These are phyloP conservation scores for Oropetium thomaeum DNA, from an alignment of 176 grass and related monocot species.

Conservation along the genomic window DNA sequence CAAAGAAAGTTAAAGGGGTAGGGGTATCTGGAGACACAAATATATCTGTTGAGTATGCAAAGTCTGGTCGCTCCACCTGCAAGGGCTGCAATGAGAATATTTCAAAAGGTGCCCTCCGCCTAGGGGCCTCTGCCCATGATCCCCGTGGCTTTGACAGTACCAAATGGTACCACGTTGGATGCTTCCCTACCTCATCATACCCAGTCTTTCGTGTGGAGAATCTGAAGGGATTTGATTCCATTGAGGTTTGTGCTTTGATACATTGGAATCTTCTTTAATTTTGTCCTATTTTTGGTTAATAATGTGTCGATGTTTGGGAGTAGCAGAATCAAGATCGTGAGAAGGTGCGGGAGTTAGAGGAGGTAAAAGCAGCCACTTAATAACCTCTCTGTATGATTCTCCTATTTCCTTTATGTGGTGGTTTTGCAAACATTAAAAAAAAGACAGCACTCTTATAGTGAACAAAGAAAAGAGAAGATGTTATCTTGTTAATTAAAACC, in stretches of 20 bases:
- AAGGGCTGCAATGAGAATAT: constrained; percentile 43
- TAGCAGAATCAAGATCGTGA: constrained; percentile 16
- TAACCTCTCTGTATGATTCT: neutral
- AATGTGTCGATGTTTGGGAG: neutral
- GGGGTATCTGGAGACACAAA: constrained; percentile 20
- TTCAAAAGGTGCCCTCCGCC: constrained; percentile 30
- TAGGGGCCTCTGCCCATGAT: constrained; percentile 38
- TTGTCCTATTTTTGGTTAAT: neutral
- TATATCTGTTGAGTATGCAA: constrained; percentile 44
- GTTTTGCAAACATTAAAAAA: too few species aligned
- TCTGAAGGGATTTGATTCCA: constrained; percentile 53
- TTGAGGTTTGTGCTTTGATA: constrained; percentile 43
- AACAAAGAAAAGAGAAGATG: too few species aligned
- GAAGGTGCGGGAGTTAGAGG: neutral
- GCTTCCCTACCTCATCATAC: constrained; percentile 47
- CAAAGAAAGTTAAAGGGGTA: constrained; percentile 55
- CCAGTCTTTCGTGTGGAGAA: constrained; percentile 39
- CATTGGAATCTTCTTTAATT: neutral
- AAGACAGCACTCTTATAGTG: too few species aligned
- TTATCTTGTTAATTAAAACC: neutral
- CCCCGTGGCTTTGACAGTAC: constrained; percentile 53
- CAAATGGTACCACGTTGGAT: constrained; percentile 66
- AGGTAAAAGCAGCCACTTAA: neutral
- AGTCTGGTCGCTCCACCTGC: constrained; percentile 44
- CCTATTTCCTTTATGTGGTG: too few species aligned